A percentile compares a stretch with the other conserved stretches of the same genome.
These are phyloP conservation scores for Clavaria fumosa DNA, from an alignment of 768 basidiomycete species.

Conservation along the genomic window DNA sequence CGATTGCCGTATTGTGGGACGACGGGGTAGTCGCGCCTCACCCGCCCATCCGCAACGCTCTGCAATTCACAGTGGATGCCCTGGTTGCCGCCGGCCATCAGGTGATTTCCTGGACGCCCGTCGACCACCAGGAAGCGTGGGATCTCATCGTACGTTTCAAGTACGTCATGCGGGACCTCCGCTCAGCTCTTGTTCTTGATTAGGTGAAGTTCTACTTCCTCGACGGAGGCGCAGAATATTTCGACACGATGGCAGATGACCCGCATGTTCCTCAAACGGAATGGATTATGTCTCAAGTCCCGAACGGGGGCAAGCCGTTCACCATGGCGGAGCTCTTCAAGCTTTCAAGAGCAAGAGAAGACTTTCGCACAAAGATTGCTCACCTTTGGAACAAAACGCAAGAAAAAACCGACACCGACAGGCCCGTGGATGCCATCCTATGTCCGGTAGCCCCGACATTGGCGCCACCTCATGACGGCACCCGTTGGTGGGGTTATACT, in stretches of 20 bases:
- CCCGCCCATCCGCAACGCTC: constrained; percentile 36
- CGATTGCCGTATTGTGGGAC: constrained; percentile 38
- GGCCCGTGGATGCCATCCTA: constrained; percentile 66
- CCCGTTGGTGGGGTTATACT: constrained; percentile 1
- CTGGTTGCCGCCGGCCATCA: constrained; percentile 33
- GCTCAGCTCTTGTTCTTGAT: background rate
- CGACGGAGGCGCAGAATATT: background rate
- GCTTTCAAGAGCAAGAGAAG: background rate
- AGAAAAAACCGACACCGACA: constrained; percentile 40
- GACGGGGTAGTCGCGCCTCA: constrained; percentile 32
- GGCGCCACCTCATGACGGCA: background rate
- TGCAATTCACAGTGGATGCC: constrained; percentile 29
- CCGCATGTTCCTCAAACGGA: background rate
- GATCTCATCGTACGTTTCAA: constrained; percentile 1
- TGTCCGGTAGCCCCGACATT: constrained; percentile 24
- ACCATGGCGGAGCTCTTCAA: constrained; percentile 1
- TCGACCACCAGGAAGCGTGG: constrained; percentile 26
- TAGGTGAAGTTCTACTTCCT: constrained; percentile 1
- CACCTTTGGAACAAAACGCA: constrained; percentile 44
- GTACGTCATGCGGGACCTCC: background rate
- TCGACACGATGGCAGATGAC: background rate
- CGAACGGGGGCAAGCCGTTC: background rate
- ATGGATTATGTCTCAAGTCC: background rate
- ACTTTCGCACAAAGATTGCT: constrained; percentile 14
- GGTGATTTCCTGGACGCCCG: constrained; percentile 59